A percentile compares a stretch with the other conserved stretches of the same genome.
Conservation (phyloP, 1,139 yeast species). For the Kodamaea derodonti region DNA sequence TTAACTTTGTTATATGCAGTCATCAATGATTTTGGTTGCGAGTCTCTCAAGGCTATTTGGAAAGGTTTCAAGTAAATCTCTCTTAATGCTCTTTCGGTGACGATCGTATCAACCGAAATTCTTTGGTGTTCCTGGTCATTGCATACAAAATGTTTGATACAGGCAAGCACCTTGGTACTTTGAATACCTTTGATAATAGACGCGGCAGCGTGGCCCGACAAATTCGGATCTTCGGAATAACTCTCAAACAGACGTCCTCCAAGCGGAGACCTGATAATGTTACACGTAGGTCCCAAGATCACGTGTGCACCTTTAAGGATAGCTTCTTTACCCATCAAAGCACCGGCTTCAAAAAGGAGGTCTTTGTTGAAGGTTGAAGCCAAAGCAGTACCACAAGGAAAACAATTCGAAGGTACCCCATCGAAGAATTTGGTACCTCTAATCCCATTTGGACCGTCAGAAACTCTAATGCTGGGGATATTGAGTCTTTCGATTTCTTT, state of each 20-base stretch:
- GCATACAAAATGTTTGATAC: conserved; percentile 57
- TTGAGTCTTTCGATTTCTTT: conserved; percentile 14
- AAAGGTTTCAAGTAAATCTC: conserved; percentile 61
- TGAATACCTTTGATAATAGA: conserved; percentile 54
- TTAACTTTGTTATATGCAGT: conserved; percentile 58
- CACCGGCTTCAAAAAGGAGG: conserved; percentile 40
- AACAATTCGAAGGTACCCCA: conserved; percentile 47
- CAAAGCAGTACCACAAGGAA: conserved; percentile 35
- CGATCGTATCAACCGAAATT: conserved; percentile 41
- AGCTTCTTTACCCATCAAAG: conserved; percentile 48
- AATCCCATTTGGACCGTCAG: conserved; percentile 56
- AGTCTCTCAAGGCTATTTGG: conserved; percentile 50
- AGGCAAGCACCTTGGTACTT: conserved; percentile 47
- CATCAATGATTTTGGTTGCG: conserved; percentile 54
- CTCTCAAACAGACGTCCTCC: conserved; percentile 68
- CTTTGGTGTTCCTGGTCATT: conserved; percentile 60
- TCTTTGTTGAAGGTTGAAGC: conserved; percentile 24
- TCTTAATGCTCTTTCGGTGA: conserved; percentile 57
- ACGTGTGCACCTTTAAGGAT: conserved; percentile 46
- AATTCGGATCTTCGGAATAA: conserved; percentile 58
- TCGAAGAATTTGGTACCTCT: conserved; percentile 49
- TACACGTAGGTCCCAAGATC: conserved; percentile 53
- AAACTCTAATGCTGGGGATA: conserved; percentile 18
- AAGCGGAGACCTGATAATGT: conserved; percentile 55
- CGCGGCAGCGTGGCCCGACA: conserved; percentile 51